Conservation (phyloP, 768 basidiomycete species). For the Cystobasidium ongulense region DNA sequence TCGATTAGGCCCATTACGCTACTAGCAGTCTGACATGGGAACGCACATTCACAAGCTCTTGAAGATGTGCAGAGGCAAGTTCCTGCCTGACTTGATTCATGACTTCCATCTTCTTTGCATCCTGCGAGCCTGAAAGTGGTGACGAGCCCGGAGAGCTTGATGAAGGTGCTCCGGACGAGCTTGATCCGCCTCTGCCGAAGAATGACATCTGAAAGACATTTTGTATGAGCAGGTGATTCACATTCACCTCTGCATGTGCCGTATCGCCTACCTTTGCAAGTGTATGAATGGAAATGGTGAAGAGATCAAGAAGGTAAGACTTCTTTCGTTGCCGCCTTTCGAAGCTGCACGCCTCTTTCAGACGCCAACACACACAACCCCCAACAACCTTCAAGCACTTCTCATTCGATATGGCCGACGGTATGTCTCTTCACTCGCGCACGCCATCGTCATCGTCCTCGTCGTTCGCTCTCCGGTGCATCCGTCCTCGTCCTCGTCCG, state of each 20-base stretch:
- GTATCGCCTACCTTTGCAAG: not conserved
- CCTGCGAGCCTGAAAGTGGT: not conserved
- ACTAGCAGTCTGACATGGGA: too few relatives aligned
- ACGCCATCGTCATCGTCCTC: not conserved
- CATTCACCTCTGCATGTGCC: not conserved
- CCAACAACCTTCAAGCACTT: not conserved
- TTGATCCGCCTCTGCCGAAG: slow-evolving; percentile 17
- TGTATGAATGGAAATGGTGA: not conserved
- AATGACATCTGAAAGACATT: not conserved
- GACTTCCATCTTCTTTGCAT: slow-evolving; percentile 20
- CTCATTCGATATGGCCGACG: slow-evolving; percentile 19
- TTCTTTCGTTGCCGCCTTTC: not conserved
- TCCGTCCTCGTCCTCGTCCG: too few relatives aligned
- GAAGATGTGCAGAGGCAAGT: slow-evolving; percentile 17
- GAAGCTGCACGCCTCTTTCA: not conserved
- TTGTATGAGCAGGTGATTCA: not conserved
- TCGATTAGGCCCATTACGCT: not conserved
- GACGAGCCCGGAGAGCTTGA: not conserved
- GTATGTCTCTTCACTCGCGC: slow-evolving; percentile 5
- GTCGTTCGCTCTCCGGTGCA: not conserved
- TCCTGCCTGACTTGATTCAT: slow-evolving; percentile 30
- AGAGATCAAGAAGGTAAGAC: not conserved
- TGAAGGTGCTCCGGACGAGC: not conserved
- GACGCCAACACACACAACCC: not conserved
- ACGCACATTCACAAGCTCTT: slow-evolving; percentile 30